These are phyloP conservation scores for Mollisia scopiformis DNA, from an alignment of 2,329 filamentous ascomycete genomes.

Conservation along the genomic window DNA sequence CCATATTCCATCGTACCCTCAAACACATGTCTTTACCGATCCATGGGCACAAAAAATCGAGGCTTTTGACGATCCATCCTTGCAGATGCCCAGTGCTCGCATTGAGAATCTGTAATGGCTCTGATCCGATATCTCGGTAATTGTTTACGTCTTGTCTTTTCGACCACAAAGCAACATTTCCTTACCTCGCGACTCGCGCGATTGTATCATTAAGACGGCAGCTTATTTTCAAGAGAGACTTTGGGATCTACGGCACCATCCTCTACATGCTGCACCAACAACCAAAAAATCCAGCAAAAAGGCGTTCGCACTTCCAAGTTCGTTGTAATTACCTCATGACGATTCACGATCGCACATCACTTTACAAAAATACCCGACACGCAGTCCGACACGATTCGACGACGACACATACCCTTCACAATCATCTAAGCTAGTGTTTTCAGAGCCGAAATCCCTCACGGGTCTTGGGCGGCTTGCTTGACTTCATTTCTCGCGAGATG, in stretches of 20 bases:
- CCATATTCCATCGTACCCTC: conserved; percentile 55
- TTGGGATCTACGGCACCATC: conserved; percentile 31
- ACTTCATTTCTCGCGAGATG: conserved; percentile 10
- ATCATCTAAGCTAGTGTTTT: conserved; percentile 10
- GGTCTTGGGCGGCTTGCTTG: conserved; percentile 20
- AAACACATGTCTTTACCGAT: conserved; percentile 53
- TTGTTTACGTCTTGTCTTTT: neutral
- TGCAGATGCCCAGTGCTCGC: conserved; percentile 62
- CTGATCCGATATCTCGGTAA: conserved; percentile 1
- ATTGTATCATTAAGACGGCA: conserved; percentile 29
- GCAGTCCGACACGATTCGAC: conserved; percentile 18
- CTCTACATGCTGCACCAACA: conserved; percentile 11
- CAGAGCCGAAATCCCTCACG: conserved; percentile 26
- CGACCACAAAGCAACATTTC: conserved; percentile 12
- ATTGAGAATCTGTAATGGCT: conserved; percentile 55
- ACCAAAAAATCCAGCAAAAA: conserved; percentile 14
- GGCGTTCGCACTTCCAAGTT: conserved; percentile 4
- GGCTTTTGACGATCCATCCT: conserved; percentile 54
- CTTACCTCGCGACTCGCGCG: conserved; percentile 17
- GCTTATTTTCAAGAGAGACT: conserved; percentile 29
- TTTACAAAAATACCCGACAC: conserved; percentile 16
- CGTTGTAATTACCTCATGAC: conserved; percentile 23
- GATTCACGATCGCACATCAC: conserved; percentile 27
- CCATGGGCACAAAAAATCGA: conserved; percentile 59
- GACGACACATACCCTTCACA: conserved; percentile 12